Base-by-base conservation (phyloP, 768 basidiomycete species). In the Myochromella boudieri region DNA sequence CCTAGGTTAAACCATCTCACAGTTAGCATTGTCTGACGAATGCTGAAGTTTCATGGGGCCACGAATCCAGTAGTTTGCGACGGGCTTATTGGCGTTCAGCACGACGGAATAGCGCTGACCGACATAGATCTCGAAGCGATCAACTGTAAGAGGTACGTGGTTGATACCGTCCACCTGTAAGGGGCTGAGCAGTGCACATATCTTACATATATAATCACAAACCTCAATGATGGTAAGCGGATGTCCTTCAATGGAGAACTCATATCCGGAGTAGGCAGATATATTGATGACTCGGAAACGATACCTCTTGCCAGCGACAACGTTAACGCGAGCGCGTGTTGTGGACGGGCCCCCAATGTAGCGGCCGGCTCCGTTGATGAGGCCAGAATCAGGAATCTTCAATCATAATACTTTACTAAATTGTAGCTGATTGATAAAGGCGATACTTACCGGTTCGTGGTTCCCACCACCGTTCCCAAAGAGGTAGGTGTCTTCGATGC, bases 251-350 rank as follows among this genome's bases (percentile, higher is more conserved):
- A 65, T 49, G 1, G 57, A 60, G 52, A 64, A 64, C 10, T 22
- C 48, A 45, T 56, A 65, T 22, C 46, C 51, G 14, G 48, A 51
- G 15, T 62, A 59, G 37, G 70, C 76, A 18, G 72, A 67, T n/a
- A 61, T 65, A 38, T 60, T 54, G 45, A 77, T 48, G 15, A 76
- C 15, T 7, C 75, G 73, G 57, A 76, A 69, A 14, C 75, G 70
- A 31, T 51, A 57, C 24, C 55, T 48, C 42, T 66, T 72, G 10
- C 68, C 65, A 6, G 49, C 47, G 4, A 49, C 37, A 26, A 76
- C 69, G 33, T 64, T 60, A 52, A 75, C 50, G 4, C 71, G 60
- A 0, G 75, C 37, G 20, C 74, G 60, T 1, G 63, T 52, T 6
- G 53, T 48, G 2, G 37, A 7, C n/a, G 74, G 68, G 6, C 74